These are phyloP conservation scores for Penicillium verrucosum DNA, from an alignment of 2,329 filamentous ascomycete species.

Conservation along the genomic window DNA sequence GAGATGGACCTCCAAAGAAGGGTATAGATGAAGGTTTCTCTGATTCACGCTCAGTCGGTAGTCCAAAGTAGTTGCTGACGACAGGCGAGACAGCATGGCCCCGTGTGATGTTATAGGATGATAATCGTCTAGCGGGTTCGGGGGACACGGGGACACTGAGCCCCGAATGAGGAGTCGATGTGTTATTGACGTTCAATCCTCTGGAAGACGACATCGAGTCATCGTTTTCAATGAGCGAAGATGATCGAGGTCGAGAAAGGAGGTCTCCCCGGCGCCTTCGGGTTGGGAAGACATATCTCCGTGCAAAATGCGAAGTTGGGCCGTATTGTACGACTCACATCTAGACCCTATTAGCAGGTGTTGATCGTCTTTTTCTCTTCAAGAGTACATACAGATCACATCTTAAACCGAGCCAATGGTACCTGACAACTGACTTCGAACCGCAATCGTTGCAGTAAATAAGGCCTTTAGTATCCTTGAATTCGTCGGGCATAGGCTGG, in stretches of 20 bases:
- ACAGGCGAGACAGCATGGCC: slow-evolving; percentile 43
- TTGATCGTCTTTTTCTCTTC: neutral
- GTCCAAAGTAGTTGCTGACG: slow-evolving; percentile 46
- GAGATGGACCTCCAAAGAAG: slow-evolving; percentile 24
- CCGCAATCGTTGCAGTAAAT: slow-evolving; percentile 95
- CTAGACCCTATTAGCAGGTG: slow-evolving; percentile 23
- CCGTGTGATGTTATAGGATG: slow-evolving; percentile 38
- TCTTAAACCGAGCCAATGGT: slow-evolving; percentile 93
- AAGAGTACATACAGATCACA: slow-evolving; percentile 57
- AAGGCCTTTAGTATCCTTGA: slow-evolving; percentile 72
- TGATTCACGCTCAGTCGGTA: slow-evolving; percentile 34
- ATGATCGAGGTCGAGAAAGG: slow-evolving; percentile 23
- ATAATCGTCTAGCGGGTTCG: slow-evolving; percentile 24
- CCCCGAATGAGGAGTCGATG: slow-evolving; percentile 24
- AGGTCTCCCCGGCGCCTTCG: slow-evolving; percentile 23
- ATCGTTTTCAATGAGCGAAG: slow-evolving; percentile 28
- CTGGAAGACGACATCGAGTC: slow-evolving; percentile 19
- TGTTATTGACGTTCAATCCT: slow-evolving; percentile 30
- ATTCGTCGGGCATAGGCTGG: slow-evolving; percentile 90
- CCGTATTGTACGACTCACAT: slow-evolving; percentile 49
- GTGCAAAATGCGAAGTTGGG: slow-evolving; percentile 41
- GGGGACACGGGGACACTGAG: slow-evolving; percentile 20
- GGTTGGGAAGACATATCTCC: slow-evolving; percentile 26
- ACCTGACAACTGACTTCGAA: slow-evolving; percentile 77
- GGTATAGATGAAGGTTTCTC: slow-evolving; percentile 30